Percentiles rank a stretch among this genome's conserved stretches.
Conservation (phyloP, 805 yeast species). For the Lachancea lanzarotensis region DNA sequence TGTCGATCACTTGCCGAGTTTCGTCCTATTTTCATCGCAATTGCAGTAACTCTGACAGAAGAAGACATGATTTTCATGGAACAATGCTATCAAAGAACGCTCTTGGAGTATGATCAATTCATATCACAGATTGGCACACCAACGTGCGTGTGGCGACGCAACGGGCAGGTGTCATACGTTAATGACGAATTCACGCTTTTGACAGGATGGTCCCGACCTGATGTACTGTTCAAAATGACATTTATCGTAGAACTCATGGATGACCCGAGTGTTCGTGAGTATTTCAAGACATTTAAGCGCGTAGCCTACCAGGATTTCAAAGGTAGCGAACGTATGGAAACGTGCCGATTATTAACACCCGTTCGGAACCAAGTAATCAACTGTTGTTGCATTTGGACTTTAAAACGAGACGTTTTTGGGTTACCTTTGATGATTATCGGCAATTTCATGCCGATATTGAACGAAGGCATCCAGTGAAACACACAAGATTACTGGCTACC, state of each 20-base stretch:
- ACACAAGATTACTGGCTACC: too few relatives aligned
- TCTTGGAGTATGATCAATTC: conserved; percentile 81
- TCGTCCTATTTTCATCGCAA: conserved; percentile 88
- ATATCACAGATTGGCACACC: conserved; percentile 87
- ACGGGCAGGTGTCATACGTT: conserved; percentile 91
- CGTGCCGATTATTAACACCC: conserved; percentile 70
- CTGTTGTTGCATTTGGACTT: conserved; percentile 86
- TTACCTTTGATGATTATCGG: conserved; percentile 97
- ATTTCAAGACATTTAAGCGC: conserved; percentile 75
- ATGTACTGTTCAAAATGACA: conserved; percentile 57
- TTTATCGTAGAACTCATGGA: conserved; percentile 80
- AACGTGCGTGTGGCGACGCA: conserved; percentile 90
- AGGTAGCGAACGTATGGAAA: conserved; percentile 84
- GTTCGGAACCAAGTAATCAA: conserved; percentile 44
- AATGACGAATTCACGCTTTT: conserved; percentile 89
- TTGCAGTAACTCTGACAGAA: conserved; percentile 80
- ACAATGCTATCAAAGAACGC: conserved; percentile 88
- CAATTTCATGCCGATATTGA: conserved; percentile 71
- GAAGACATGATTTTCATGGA: conserved; percentile 93
- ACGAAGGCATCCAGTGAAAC: background rate
- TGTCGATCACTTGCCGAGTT: conserved; percentile 85
- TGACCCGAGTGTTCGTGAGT: conserved; percentile 78
- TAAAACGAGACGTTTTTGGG: conserved; percentile 91
- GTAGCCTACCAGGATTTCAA: conserved; percentile 87
- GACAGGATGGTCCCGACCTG: conserved; percentile 82